Evolutionary conservation across 2,329 filamentous ascomycete species (phyloP).

Genomic region (Phialemoniopsis sp.): DNA sequence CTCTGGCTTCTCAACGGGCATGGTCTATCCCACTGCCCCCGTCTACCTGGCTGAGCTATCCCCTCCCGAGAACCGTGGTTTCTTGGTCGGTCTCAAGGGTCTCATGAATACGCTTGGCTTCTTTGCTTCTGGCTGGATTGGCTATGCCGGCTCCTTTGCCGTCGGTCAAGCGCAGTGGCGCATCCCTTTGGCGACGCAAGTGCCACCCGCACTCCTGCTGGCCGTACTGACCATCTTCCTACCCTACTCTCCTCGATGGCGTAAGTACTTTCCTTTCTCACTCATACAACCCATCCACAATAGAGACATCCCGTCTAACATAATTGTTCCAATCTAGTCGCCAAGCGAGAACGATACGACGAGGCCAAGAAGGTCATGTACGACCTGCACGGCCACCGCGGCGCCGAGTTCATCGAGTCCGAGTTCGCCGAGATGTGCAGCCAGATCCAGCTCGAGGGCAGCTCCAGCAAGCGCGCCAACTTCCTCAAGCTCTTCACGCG

Average conservation of each 20-base stretch:
- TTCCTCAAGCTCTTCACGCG: constrained; percentile 18
- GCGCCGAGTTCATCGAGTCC: constrained; percentile 14
- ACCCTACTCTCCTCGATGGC: constrained; percentile 21
- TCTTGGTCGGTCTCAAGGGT: constrained; percentile 20
- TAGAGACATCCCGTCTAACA: not conserved
- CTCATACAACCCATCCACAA: not conserved
- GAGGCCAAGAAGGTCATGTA: constrained; percentile 17
- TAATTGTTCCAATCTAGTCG: constrained; percentile 4
- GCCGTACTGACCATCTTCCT: constrained; percentile 13
- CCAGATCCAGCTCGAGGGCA: constrained; percentile 16
- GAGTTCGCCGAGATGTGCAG: constrained; percentile 16
- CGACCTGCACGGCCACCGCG: constrained; percentile 15
- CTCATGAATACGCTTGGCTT: constrained; percentile 29
- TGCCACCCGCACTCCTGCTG: constrained; percentile 14
- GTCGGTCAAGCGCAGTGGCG: constrained; percentile 24
- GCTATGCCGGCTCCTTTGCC: constrained; percentile 27
- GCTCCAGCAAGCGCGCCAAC: constrained; percentile 8
- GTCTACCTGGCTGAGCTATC: constrained; percentile 20
- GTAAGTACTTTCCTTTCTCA: not conserved
- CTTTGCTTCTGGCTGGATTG: constrained; percentile 32
- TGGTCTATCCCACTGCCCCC: constrained; percentile 15
- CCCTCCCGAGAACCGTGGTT: constrained; percentile 16
- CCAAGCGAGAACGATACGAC: constrained; percentile 15
- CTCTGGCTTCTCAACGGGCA: constrained; percentile 16
- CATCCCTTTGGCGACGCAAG: constrained; percentile 26